phyloP scores from a whole-genome alignment of 2,329 filamentous ascomycete genomes.

The Microdochium bolleyi region DNA sequence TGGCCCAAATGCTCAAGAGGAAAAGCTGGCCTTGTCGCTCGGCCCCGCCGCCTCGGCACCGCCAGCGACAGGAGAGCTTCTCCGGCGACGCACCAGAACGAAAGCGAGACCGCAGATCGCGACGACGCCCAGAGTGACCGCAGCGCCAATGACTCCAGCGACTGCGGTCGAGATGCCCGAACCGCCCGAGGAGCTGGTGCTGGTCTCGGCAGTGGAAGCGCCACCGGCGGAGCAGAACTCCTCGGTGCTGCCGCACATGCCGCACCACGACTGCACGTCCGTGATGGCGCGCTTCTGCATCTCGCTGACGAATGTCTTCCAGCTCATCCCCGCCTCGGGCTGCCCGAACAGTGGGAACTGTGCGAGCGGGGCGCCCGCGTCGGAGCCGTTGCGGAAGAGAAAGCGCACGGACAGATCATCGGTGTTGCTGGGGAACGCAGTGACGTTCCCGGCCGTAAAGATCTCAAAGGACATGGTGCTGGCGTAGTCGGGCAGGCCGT shows the following conservation, averaged over 20 bases:
- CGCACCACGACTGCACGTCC: constrained; percentile 64
- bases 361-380: constrained; percentile 39
- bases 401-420: constrained; percentile 51
- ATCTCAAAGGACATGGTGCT: constrained; percentile 75
- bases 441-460: constrained; percentile 47
- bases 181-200: constrained; percentile 12
- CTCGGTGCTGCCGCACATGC: constrained; percentile 63
- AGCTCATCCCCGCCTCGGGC: constrained; percentile 47
- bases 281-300: constrained; percentile 61
- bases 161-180: constrained; percentile 57
- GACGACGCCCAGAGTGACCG: constrained; percentile 48
- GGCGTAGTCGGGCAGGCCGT: constrained; percentile 75
- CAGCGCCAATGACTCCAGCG: constrained; percentile 75
- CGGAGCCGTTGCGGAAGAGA: constrained; percentile 52
- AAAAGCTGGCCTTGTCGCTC: neutral
- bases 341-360: constrained; percentile 55
- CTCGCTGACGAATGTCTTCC: constrained; percentile 56
- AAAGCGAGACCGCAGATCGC: constrained; percentile 34
- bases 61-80: constrained; percentile 27
- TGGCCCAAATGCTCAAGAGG: neutral
- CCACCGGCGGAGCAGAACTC: constrained; percentile 50
- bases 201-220: constrained; percentile 12
- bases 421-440: constrained; percentile 18
- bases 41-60: neutral
- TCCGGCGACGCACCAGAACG: constrained; percentile 34